A percentile compares a stretch with the other conserved stretches of the same genome.
Conservation (phyloP, 768 basidiomycete genomes). For the Pisolithus orientalis region DNA sequence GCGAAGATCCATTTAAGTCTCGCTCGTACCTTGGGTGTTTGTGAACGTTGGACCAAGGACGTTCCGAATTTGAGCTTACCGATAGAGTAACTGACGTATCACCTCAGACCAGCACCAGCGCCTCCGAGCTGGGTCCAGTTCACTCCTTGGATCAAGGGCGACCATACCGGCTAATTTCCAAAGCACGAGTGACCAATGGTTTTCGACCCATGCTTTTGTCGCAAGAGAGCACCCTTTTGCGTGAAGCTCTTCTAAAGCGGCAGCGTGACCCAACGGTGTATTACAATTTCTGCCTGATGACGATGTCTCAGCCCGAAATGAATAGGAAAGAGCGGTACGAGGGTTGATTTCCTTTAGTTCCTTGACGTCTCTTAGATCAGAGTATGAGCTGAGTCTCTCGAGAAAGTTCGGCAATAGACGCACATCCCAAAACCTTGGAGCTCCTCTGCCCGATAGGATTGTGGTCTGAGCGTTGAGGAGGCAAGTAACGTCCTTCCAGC, state of each 20-base stretch:
- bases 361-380: constrained; percentile 36
- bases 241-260: constrained; percentile 50
- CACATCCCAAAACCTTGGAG: constrained; percentile 50
- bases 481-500: constrained; percentile 38
- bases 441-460: constrained; percentile 36
- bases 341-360: constrained; percentile 54
- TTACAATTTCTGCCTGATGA: constrained; percentile 16
- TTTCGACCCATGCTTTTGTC: constrained; percentile 79
- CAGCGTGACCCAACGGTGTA: constrained; percentile 36
- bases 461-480: constrained; percentile 47
- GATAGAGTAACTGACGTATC: constrained; percentile 76
- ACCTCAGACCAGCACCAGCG: constrained; percentile 84
- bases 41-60: background rate
- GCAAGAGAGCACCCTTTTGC: constrained; percentile 59
- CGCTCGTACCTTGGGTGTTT: constrained; percentile 67
- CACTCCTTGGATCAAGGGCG: constrained; percentile 59
- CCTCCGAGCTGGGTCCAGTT: constrained; percentile 37
- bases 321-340: constrained; percentile 49
- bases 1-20: constrained; percentile 69
- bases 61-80: constrained; percentile 40
- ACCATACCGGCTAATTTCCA: constrained; percentile 95
- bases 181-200: constrained; percentile 85
- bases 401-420: constrained; percentile 14
- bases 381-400: background rate
- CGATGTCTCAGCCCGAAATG: constrained; percentile 43